A percentile compares a stretch with the other conserved stretches of the same genome.
phyloP scores from a whole-genome alignment of 495 filamentous ascomycete species.

The Xylaria venustula region DNA sequence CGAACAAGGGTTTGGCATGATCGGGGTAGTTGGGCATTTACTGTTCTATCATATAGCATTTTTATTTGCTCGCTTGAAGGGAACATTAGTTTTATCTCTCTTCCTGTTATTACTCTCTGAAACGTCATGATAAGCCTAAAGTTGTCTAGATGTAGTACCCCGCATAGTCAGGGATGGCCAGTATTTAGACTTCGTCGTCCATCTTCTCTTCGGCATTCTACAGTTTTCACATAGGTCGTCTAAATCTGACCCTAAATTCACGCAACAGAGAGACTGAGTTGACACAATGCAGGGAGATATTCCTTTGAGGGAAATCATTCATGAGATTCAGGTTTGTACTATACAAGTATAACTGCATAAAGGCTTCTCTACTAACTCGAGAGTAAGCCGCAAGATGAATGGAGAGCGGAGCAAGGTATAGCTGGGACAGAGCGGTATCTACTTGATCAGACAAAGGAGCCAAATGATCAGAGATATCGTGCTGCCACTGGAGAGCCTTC shows the following conservation, averaged over 20 bases:
- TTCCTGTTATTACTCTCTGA: background rate
- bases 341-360: background rate
- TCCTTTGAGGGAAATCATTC: conserved; percentile 15
- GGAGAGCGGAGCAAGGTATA: conserved; percentile 55
- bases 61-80: background rate
- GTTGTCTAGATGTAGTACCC: too few relatives aligned
- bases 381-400: conserved; percentile 48
- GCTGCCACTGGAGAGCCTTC: conserved; percentile 17
- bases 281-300: conserved; percentile 23
- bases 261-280: background rate
- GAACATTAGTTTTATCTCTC: too few relatives aligned
- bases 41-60: too few relatives aligned
- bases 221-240: background rate
- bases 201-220: background rate
- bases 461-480: conserved; percentile 25
- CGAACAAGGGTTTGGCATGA: too few relatives aligned
- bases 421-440: conserved; percentile 44
- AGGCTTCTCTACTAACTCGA: conserved; percentile 3
- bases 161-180: too few relatives aligned
- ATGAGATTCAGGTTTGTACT: conserved; percentile 15
- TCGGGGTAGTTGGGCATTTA: too few relatives aligned
- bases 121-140: too few relatives aligned
- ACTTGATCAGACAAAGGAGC: conserved; percentile 42
- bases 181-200: too few relatives aligned
- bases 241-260: background rate